These are phyloP conservation scores for Epichloe sylvatica DNA, from an alignment of 2,329 filamentous ascomycete species.

Conservation along the genomic window DNA sequence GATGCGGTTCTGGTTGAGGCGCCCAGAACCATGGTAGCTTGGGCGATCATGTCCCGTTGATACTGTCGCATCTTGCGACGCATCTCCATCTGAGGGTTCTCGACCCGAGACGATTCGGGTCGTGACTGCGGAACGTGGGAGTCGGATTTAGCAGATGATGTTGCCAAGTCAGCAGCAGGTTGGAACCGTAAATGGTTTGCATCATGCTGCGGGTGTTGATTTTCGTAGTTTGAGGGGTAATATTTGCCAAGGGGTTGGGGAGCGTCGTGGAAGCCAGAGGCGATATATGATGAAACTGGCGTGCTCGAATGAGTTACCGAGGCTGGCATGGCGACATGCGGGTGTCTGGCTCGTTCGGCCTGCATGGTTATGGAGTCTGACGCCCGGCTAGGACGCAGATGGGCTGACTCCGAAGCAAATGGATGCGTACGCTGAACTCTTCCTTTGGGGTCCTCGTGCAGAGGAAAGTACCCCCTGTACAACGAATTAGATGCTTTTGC, in stretches of 20 bases:
- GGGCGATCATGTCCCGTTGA: conserved; percentile 46
- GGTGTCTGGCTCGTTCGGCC: conserved; percentile 10
- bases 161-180: conserved; percentile 14
- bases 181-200: conserved; percentile 7
- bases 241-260: conserved; percentile 46
- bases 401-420: conserved; percentile 30
- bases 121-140: conserved; percentile 16
- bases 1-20: conserved; percentile 14
- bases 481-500: not conserved
- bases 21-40: conserved; percentile 33
- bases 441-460: conserved; percentile 39
- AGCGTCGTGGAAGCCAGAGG: conserved; percentile 33
- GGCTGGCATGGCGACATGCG: conserved; percentile 11
- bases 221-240: conserved; percentile 48
- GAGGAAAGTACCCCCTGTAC: conserved; percentile 45
- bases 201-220: conserved; percentile 10
- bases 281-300: conserved; percentile 37
- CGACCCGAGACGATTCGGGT: conserved; percentile 5
- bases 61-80: conserved; percentile 42
- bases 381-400: conserved; percentile 23
- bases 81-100: conserved; percentile 26
- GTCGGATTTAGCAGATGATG: conserved; percentile 23
- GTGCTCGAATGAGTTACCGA: conserved; percentile 20
- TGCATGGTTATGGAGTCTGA: conserved; percentile 17
- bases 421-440: conserved; percentile 37